phyloP scores from a whole-genome alignment of 176 grass and related monocot species.

The Neostapfia colusana region DNA sequence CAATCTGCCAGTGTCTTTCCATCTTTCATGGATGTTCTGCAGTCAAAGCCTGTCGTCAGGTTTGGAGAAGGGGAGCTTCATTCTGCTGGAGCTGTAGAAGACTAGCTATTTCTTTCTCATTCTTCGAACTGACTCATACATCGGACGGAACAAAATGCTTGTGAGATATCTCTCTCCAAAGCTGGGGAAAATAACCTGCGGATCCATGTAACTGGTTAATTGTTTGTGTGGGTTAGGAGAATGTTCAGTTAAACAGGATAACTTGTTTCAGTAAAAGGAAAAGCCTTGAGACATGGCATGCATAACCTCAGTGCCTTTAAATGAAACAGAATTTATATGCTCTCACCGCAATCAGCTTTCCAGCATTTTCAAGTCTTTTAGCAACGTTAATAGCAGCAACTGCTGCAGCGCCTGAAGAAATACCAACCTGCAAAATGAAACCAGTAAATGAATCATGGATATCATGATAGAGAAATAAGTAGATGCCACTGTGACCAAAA shows the following conservation, averaged over 20 bases:
- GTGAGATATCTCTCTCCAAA: constrained; percentile 92
- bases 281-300: not conserved
- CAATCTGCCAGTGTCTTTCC: constrained; percentile 8
- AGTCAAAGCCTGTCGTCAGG: not conserved
- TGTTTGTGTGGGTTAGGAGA: not conserved
- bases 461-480: not conserved
- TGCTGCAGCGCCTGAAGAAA: constrained; percentile 91
- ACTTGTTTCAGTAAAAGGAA: not conserved
- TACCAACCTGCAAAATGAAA: constrained; percentile 77
- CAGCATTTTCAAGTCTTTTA: constrained; percentile 90
- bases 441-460: not conserved
- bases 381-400: constrained; percentile 81
- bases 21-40: constrained; percentile 1
- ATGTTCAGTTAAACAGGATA: not conserved
- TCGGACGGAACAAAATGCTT: constrained; percentile 66
- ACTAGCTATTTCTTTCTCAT: constrained; percentile 55
- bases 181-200: constrained; percentile 92
- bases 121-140: constrained; percentile 79
- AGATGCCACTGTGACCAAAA: not conserved
- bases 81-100: not conserved
- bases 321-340: constrained; percentile 15
- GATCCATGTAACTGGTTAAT: constrained; percentile 32
- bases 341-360: constrained; percentile 83
- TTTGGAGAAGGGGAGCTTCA: not conserved
- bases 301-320: constrained; percentile 2